Conservation (phyloP, 202 grass and related monocot genomes). For the Bolboschoenoplectus hybrid region DNA sequence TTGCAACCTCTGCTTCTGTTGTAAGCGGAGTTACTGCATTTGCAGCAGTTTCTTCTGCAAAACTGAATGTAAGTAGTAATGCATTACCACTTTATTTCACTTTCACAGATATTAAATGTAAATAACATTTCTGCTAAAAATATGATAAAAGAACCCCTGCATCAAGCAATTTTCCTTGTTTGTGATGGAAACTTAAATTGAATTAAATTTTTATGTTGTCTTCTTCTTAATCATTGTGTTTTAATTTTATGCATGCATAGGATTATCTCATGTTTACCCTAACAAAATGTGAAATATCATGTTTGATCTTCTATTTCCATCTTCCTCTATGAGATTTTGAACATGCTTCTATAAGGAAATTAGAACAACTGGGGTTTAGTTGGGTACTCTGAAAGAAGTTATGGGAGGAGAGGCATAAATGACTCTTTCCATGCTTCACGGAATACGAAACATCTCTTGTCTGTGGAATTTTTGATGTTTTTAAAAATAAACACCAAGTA, state of each 20-base stretch:
- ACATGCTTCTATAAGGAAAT: background rate
- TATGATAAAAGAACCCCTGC: background rate
- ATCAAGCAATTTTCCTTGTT: slow-evolving; percentile 22
- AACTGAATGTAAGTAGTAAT: slow-evolving; percentile 65
- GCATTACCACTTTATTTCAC: background rate
- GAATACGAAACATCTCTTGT: background rate
- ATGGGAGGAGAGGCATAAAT: background rate
- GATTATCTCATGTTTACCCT: background rate
- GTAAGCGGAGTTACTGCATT: slow-evolving; percentile 73
- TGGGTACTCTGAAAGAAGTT: background rate
- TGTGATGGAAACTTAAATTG: background rate
- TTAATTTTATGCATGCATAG: background rate
- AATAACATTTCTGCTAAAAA: slow-evolving; percentile 35
- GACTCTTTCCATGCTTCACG: background rate
- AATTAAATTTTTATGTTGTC: background rate
- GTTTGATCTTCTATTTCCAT: background rate
- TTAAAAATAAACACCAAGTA: background rate
- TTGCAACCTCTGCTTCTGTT: slow-evolving; percentile 87
- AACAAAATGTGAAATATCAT: background rate
- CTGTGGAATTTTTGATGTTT: background rate
- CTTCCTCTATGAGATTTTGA: background rate
- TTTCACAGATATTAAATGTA: slow-evolving; percentile 36
- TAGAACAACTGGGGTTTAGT: background rate
- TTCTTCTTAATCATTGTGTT: background rate
- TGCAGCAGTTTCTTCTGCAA: slow-evolving; percentile 65